Conservation (phyloP, 768 basidiomycete genomes). For the Austroboletus eburneus region DNA sequence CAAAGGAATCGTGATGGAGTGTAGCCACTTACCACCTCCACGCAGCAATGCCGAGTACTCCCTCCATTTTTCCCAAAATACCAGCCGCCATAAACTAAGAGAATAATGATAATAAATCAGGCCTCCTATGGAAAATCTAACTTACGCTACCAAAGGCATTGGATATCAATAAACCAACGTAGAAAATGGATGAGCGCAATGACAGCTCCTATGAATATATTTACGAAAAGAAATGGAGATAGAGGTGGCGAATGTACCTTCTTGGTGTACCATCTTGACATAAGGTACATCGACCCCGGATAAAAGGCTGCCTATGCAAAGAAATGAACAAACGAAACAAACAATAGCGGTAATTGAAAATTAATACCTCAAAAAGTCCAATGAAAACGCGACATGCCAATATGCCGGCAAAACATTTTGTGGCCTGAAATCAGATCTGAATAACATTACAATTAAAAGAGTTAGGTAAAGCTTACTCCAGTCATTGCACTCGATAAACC, state of each 20-base stretch:
- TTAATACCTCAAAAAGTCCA: conserved; percentile 59
- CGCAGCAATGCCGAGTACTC: neutral
- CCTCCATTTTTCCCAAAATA: neutral
- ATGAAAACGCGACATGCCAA: conserved; percentile 56
- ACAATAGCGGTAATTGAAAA: neutral
- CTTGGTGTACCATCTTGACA: conserved; percentile 26
- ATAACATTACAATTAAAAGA: no score
- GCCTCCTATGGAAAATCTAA: neutral
- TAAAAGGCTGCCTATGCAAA: conserved; percentile 64
- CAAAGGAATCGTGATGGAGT: no score
- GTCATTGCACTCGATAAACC: no score
- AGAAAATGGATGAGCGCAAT: neutral
- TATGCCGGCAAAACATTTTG: conserved; percentile 57
- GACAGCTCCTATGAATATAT: neutral
- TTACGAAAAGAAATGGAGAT: neutral
- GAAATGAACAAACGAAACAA: neutral
- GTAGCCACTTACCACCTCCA: neutral
- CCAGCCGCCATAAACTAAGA: neutral
- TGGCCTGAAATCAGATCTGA: no score
- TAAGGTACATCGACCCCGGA: conserved; percentile 45
- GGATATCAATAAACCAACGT: neutral
- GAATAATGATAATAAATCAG: neutral
- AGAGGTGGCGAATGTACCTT: conserved; percentile 8
- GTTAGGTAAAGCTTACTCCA: no score
- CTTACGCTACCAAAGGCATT: neutral